These are phyloP conservation scores for Atalantia buxifolia DNA, from an alignment of 345 rosid species.

Conservation along the genomic window DNA sequence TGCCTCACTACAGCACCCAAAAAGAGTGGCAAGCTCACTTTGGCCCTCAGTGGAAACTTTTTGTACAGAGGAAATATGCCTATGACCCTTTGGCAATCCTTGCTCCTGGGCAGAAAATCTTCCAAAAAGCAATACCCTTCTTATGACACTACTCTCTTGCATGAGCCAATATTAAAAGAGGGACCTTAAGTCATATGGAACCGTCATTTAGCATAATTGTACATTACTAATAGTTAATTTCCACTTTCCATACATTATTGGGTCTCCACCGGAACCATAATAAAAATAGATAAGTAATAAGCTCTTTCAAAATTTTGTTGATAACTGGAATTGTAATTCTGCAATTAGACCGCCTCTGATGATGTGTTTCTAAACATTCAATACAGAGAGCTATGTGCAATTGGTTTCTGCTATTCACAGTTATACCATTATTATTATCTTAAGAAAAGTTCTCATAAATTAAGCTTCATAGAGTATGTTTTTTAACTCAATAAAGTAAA, in stretches of 20 bases:
- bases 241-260: slow-evolving; percentile 7
- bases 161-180: slow-evolving; percentile 14
- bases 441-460: slow-evolving; percentile 5
- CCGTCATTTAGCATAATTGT: slow-evolving; percentile 30
- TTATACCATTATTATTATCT: not conserved
- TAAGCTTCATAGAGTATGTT: not conserved
- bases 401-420: not conserved
- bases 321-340: slow-evolving; percentile 9
- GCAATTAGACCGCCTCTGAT: not conserved
- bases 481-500: slow-evolving; percentile 5
- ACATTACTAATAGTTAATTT: slow-evolving; percentile 22
- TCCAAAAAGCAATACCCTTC: slow-evolving; percentile 44
- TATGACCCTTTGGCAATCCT: slow-evolving; percentile 86
- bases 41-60: slow-evolving; percentile 69
- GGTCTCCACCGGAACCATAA: slow-evolving; percentile 2
- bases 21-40: slow-evolving; percentile 82
- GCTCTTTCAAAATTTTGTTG: slow-evolving; percentile 13
- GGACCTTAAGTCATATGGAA: slow-evolving; percentile 10
- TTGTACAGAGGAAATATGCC: slow-evolving; percentile 50
- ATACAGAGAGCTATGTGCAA: slow-evolving; percentile 4
- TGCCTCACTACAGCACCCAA: slow-evolving; percentile 60
- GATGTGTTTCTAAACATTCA: slow-evolving; percentile 4
- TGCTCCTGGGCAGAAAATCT: slow-evolving; percentile 85
- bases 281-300: slow-evolving; percentile 11
- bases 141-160: slow-evolving; percentile 21